Evolutionary conservation across 257 asterid species (phyloP), one percentile per base, ranked within the genome.

Genomic region (Rhazya stricta): DNA sequence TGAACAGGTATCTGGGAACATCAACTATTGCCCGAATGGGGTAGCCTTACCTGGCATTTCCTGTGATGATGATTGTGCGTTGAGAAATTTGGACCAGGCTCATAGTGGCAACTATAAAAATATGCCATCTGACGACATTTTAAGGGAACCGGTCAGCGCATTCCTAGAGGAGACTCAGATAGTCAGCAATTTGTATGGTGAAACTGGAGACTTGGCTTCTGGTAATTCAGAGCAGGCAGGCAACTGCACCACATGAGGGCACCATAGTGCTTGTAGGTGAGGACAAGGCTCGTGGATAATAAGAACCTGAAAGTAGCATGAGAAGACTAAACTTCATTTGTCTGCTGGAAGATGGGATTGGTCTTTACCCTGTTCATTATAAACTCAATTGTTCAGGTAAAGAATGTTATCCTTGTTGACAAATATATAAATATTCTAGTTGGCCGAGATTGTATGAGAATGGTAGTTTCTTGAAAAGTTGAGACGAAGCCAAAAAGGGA

Each of bases 1-100:
- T 53, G 73, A 78, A 51, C 11, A 21, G 62, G 48, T 80, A 21
- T 73, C 80, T 29, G 25, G 57, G 77, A 57, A 19, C 77, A 67
- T n/a, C 46, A 76, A 54, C 50, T 50, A 74, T 76, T 74, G 76
- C 51, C 66, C 78, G 30, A 70, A 75, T 41, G 84, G 69, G 71
- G 32, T 41, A 12, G 15, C 10, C 9, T 41, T 37, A 36, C 32
- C 71, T 73, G 37, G 21, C 48, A 19, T 54, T 41, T 57, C 23
- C 25, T 8, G 25, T 41, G 66, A 36, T n/a, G 21, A 12, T 62
- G 69, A 13, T 72, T 12, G 60, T 32, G 30, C 34, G n/a, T 9
- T 57, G 32, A 41, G 53, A 56, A n/a, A 57, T 25, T 0, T 12
- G 29, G 37, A 23, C 7, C 8, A 58, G 25, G 69, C 8, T 25